A percentile compares a stretch with the other conserved stretches of the same genome.
These are phyloP conservation scores for Herpetospermum pedunculosum DNA, from an alignment of 306 rosid species.

Conservation along the genomic window DNA sequence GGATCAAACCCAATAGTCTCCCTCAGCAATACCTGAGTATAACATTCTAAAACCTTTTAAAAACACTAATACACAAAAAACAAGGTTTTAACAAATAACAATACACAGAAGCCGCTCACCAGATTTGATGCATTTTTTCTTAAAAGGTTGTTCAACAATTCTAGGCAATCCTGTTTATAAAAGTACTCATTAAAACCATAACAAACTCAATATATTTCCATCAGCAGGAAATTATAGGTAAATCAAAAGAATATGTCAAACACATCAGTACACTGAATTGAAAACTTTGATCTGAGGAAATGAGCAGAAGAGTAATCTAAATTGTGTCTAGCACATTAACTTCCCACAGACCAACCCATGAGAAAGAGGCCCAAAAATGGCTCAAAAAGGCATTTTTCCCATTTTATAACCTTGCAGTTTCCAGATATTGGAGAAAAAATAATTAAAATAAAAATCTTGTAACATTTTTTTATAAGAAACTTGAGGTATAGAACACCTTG, in stretches of 20 bases:
- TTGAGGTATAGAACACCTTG: no score
- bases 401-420: no score
- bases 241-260: not conserved
- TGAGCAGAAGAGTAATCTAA: not conserved
- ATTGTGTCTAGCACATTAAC: not conserved
- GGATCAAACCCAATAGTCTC: constrained; percentile 87
- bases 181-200: constrained; percentile 17
- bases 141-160: constrained; percentile 74
- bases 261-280: not conserved
- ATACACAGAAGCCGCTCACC: constrained; percentile 35
- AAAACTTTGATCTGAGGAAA: not conserved
- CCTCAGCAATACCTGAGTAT: constrained; percentile 62
- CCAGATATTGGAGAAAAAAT: no score
- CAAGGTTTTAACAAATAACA: not conserved
- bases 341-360: not conserved
- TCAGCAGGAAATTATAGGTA: not conserved
- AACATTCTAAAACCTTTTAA: constrained; percentile 11
- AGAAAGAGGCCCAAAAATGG: not conserved
- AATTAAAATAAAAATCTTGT: no score
- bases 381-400: not conserved
- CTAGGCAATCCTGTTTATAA: constrained; percentile 75
- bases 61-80: constrained; percentile 5
- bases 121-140: constrained; percentile 71
- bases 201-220: constrained; percentile 2
- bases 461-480: no score